phyloP scores from a whole-genome alignment of 2,329 filamentous ascomycete species.

The Trichoderma sp. region DNA sequence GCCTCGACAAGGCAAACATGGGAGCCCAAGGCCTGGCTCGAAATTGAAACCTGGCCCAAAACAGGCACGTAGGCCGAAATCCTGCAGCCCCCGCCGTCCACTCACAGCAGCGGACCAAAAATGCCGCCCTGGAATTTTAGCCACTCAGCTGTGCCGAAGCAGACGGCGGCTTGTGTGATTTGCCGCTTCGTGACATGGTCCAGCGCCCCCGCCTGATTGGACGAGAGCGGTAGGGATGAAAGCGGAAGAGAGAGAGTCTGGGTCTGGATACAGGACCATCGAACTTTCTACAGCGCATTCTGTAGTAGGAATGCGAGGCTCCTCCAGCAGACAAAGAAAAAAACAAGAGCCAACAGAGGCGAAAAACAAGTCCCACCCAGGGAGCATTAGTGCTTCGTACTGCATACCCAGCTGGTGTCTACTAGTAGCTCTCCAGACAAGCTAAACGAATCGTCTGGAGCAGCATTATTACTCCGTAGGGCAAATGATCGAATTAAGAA shows the following conservation, averaged over 20 bases:
- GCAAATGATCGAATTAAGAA: not conserved
- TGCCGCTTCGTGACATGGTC: slow-evolving; percentile 9
- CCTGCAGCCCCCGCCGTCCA: slow-evolving; percentile 14
- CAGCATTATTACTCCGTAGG: not conserved
- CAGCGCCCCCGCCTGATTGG: not conserved
- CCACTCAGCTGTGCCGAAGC: slow-evolving; percentile 24
- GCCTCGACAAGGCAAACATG: not conserved
- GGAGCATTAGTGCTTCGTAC: not conserved
- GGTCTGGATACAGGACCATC: not conserved
- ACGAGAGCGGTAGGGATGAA: not conserved
- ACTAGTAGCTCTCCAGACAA: not conserved
- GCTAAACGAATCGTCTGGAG: not conserved
- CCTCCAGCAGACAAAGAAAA: not conserved
- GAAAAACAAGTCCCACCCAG: not conserved
- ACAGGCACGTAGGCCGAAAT: slow-evolving; percentile 16
- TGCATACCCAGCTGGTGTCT: not conserved
- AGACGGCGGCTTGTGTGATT: slow-evolving; percentile 20
- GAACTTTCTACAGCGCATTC: not conserved
- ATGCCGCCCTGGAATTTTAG: slow-evolving; percentile 21
- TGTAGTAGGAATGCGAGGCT: not conserved
- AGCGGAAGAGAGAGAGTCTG: not conserved
- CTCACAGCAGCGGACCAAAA: slow-evolving; percentile 7
- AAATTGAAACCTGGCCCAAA: not conserved
- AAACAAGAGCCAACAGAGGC: not conserved
- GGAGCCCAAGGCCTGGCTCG: not conserved